Conservation (phyloP, 2,329 filamentous ascomycete species). For the Ophiognomonia clavigignenti-juglandacearum region DNA sequence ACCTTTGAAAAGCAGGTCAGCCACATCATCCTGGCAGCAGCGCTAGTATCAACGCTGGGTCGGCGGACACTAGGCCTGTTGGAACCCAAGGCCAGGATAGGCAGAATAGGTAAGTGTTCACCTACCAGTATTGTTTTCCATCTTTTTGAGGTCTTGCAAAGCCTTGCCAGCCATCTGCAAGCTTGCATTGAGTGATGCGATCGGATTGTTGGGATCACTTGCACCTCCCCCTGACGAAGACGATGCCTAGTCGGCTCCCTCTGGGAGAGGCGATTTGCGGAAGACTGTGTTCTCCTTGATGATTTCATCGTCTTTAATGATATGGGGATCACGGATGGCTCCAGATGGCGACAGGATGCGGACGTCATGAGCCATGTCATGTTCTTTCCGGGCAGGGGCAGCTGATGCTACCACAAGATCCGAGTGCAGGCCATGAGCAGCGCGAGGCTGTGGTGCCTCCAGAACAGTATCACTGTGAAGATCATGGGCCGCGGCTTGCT, state of each 20-base stretch:
- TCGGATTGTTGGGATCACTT: not conserved
- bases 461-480: constrained; percentile 4
- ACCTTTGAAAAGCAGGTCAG: not conserved
- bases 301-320: constrained; percentile 5
- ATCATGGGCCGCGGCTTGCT: not conserved
- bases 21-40: not conserved
- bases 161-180: constrained; percentile 3
- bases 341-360: constrained; percentile 14
- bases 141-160: not conserved
- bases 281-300: constrained; percentile 7
- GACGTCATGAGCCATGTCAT: constrained; percentile 12
- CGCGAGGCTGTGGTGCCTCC: not conserved
- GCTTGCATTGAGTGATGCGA: constrained; percentile 3
- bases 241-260: constrained; percentile 6
- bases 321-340: constrained; percentile 6
- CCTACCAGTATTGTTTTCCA: constrained; percentile 9
- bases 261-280: constrained; percentile 14
- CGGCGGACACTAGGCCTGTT: not conserved
- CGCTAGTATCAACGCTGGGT: not conserved
- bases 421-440: constrained; percentile 2
- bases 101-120: not conserved
- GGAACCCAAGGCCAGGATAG: not conserved
- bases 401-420: not conserved
- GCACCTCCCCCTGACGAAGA: constrained; percentile 1
- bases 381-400: not conserved